Conservation (phyloP, 148 eudicot species). For the Rhododendron ferrugineum region DNA sequence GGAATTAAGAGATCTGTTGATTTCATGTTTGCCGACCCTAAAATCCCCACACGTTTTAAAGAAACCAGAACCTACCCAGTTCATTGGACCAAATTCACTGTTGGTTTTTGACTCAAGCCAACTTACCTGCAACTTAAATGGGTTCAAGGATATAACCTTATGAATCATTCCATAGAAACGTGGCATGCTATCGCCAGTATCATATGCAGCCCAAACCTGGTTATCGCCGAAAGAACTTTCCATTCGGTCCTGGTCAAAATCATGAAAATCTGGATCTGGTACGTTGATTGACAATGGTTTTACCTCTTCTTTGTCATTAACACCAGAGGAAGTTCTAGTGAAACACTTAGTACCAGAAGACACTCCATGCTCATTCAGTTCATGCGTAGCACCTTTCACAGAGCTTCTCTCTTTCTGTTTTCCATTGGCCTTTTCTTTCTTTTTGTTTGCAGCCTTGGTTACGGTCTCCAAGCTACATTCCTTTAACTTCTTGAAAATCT, state of each 20-base stretch:
- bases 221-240: constrained; percentile 32
- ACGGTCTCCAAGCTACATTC: constrained; percentile 30
- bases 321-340: constrained; percentile 7
- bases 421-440: constrained; percentile 12
- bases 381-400: constrained; percentile 8
- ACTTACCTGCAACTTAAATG: too few species aligned
- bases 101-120: too few species aligned
- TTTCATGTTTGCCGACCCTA: too few species aligned
- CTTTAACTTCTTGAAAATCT: constrained; percentile 31
- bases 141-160: too few species aligned
- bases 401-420: constrained; percentile 21
- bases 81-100: too few species aligned
- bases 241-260: constrained; percentile 43
- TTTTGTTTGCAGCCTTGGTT: constrained; percentile 16
- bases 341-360: constrained; percentile 8
- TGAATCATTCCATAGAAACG: too few species aligned
- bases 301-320: constrained; percentile 1
- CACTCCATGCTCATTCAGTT: constrained; percentile 20
- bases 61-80: too few species aligned
- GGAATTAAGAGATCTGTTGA: too few species aligned
- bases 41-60: too few species aligned
- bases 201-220: too few species aligned
- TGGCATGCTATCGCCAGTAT: too few species aligned
- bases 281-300: constrained; percentile 26
- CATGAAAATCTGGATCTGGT: constrained; percentile 45